Evolutionary conservation across 2,329 filamentous ascomycete species (phyloP).

Genomic region (Pseudogymnoascus sp.): DNA sequence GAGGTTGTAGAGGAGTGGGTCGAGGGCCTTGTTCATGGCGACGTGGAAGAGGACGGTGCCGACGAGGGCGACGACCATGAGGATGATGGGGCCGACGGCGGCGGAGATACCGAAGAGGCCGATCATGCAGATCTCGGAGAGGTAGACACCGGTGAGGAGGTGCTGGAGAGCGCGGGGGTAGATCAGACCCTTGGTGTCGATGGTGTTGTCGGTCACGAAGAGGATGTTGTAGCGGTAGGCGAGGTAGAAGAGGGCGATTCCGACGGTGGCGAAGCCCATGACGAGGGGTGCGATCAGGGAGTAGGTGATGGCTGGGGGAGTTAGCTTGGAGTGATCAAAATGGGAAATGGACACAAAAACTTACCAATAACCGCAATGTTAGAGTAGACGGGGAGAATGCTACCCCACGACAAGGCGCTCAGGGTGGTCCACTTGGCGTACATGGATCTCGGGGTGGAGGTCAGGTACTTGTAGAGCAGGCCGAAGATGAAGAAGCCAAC

Average conservation of each 20-base stretch:
- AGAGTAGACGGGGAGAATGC: conserved; percentile 70
- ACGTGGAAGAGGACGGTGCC: conserved; percentile 72
- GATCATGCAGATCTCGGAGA: conserved; percentile 74
- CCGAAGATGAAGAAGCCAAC: conserved; percentile 65
- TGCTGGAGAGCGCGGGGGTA: conserved; percentile 86
- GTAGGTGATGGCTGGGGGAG: conserved; percentile 63
- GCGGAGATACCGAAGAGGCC: conserved; percentile 69
- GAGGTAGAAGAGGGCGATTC: conserved; percentile 73
- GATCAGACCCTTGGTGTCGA: conserved; percentile 81
- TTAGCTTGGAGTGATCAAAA: conserved; percentile 14
- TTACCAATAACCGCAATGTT: conserved; percentile 71
- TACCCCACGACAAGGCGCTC: conserved; percentile 73
- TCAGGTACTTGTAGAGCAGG: conserved; percentile 64
- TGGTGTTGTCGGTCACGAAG: conserved; percentile 71
- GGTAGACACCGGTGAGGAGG: conserved; percentile 73
- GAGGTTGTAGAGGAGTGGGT: conserved; percentile 69
- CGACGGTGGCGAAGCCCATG: conserved; percentile 70
- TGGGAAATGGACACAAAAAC: conserved; percentile 28
- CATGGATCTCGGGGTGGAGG: conserved; percentile 71
- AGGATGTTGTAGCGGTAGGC: conserved; percentile 87
- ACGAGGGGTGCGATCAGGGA: conserved; percentile 80
- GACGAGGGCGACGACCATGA: conserved; percentile 69
- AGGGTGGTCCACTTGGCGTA: conserved; percentile 71
- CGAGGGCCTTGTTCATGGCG: conserved; percentile 62
- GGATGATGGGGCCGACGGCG: conserved; percentile 58